phyloP scores from a whole-genome alignment of 805 yeast species.

The Cyberlindnera xylosilytica region DNA sequence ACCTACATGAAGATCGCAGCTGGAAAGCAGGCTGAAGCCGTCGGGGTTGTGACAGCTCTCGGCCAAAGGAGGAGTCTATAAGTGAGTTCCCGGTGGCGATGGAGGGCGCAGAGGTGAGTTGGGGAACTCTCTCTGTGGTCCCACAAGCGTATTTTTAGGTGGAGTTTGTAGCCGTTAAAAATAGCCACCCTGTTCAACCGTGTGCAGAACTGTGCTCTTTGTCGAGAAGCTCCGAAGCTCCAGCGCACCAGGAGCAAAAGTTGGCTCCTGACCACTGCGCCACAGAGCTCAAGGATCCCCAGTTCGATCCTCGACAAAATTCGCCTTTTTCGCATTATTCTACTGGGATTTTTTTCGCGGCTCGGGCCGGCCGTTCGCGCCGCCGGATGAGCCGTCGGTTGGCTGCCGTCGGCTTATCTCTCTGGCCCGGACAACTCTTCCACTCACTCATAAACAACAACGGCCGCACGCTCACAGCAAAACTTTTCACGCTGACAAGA shows the following conservation, averaged over 20 bases:
- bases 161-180: too few relatives aligned
- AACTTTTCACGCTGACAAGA: not conserved
- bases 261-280: not conserved
- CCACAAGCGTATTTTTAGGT: too few relatives aligned
- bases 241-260: too few relatives aligned
- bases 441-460: not conserved
- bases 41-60: too few relatives aligned
- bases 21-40: not conserved
- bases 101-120: too few relatives aligned
- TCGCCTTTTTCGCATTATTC: too few relatives aligned
- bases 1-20: not conserved
- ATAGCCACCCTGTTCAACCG: too few relatives aligned
- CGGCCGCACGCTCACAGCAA: not conserved
- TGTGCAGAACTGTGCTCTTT: too few relatives aligned
- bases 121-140: too few relatives aligned
- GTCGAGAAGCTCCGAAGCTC: too few relatives aligned
- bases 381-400: not conserved
- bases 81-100: too few relatives aligned
- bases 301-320: not conserved
- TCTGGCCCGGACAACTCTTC: not conserved
- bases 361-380: not conserved
- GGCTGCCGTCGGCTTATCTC: not conserved
- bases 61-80: too few relatives aligned
- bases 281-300: not conserved
- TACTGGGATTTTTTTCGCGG: not conserved